phyloP scores from a whole-genome alignment of 352 stramenopile species.

The Blastocystis sp. region DNA sequence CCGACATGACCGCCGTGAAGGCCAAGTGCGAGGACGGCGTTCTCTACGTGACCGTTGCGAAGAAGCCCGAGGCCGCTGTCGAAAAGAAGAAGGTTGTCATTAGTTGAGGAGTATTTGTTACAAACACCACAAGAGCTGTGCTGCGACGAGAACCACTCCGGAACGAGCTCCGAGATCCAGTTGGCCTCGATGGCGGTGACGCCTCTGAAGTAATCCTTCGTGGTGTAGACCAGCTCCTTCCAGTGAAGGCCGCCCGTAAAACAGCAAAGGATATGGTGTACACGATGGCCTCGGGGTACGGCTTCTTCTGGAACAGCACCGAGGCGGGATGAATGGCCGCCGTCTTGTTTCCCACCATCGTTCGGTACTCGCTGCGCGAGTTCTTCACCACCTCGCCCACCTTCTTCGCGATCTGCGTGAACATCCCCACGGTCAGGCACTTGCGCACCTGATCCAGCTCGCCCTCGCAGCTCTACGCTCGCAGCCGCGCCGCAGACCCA shows the following conservation, averaged over 20 bases:
- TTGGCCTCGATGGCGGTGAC: conserved; percentile 83
- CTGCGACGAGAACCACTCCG: conserved; percentile 77
- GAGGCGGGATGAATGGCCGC: conserved; percentile 82
- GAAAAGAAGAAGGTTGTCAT: background rate
- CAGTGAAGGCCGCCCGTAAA: conserved; percentile 79
- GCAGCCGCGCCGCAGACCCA: background rate
- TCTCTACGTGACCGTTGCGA: background rate
- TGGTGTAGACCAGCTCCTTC: conserved; percentile 85
- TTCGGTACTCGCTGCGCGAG: conserved; percentile 76
- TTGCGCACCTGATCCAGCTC: conserved; percentile 81
- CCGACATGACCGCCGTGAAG: background rate
- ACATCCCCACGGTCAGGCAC: conserved; percentile 82
- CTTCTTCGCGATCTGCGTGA: conserved; percentile 82
- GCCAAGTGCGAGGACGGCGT: background rate
- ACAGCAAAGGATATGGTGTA: conserved; percentile 51
- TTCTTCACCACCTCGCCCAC: conserved; percentile 77
- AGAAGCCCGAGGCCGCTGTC: background rate
- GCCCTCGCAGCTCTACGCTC: conserved; percentile 71
- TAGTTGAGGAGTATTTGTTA: background rate
- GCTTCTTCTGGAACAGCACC: conserved; percentile 78
- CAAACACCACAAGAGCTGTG: background rate
- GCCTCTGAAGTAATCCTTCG: conserved; percentile 84
- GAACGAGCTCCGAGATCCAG: conserved; percentile 81
- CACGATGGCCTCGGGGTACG: conserved; percentile 75
- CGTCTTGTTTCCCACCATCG: conserved; percentile 82